These are phyloP conservation scores for Apiospora phragmitis DNA, from an alignment of 2,329 filamentous ascomycete genomes.

Conservation along the genomic window DNA sequence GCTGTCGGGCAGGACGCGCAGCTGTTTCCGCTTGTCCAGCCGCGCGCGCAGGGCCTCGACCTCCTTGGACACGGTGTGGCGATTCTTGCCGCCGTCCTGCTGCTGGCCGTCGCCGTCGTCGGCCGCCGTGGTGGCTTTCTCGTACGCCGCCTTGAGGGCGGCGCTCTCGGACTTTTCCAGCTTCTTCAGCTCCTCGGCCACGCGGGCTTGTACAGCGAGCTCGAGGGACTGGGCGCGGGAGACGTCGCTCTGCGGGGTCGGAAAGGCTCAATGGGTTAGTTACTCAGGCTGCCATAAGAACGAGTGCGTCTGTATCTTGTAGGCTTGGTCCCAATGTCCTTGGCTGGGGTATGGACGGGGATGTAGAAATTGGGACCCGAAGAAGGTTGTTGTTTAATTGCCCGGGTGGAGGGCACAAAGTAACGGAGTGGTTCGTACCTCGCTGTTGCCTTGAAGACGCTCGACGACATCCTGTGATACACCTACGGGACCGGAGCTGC, in stretches of 20 bases:
- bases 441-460: conserved; percentile 77
- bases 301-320: conserved; percentile 3
- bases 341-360: neutral
- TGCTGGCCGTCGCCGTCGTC: conserved; percentile 28
- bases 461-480: conserved; percentile 82
- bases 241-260: conserved; percentile 70
- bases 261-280: neutral
- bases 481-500: conserved; percentile 47
- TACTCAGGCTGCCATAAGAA: neutral
- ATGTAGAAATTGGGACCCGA: neutral
- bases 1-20: conserved; percentile 67
- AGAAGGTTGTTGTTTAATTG: neutral
- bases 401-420: neutral
- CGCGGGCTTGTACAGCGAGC: conserved; percentile 84
- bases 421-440: conserved; percentile 57
- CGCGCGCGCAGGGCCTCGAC: conserved; percentile 58
- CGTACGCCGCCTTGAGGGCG: conserved; percentile 68
- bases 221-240: conserved; percentile 83
- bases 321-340: neutral
- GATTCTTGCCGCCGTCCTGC: conserved; percentile 31
- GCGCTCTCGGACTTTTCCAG: conserved; percentile 71
- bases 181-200: conserved; percentile 80
- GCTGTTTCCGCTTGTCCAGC: conserved; percentile 62
- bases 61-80: conserved; percentile 58
- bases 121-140: conserved; percentile 44